Evolutionary conservation across 2,329 filamentous ascomycete genomes (phyloP).

Genomic region (Epicoccum sorghinum): DNA sequence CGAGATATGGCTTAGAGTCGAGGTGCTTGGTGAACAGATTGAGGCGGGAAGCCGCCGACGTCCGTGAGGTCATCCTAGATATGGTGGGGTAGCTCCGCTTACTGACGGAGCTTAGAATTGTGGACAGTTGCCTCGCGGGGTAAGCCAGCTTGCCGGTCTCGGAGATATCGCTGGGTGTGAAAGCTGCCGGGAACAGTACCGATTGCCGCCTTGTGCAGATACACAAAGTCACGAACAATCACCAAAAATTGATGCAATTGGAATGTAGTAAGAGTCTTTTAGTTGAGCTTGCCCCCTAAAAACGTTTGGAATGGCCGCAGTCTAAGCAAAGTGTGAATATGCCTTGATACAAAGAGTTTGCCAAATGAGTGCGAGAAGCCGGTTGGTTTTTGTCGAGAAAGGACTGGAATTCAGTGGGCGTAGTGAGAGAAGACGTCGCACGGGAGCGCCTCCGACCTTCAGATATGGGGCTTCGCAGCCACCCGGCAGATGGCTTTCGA

Average conservation of each 20-base stretch:
- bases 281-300: neutral
- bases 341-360: neutral
- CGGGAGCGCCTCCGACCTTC: conserved; percentile 8
- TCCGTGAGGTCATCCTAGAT: conserved; percentile 41
- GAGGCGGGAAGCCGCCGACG: conserved; percentile 57
- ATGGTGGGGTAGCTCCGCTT: conserved; percentile 40
- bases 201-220: conserved; percentile 14
- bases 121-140: conserved; percentile 30
- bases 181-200: conserved; percentile 10
- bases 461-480: neutral
- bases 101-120: conserved; percentile 8
- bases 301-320: neutral
- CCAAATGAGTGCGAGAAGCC: conserved; percentile 6
- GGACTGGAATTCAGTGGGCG: conserved; percentile 3
- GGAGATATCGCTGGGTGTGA: conserved; percentile 21
- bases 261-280: neutral
- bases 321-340: neutral
- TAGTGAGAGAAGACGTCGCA: neutral
- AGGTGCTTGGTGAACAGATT: conserved; percentile 68
- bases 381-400: neutral
- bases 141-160: conserved; percentile 45
- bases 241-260: neutral
- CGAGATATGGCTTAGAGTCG: conserved; percentile 60
- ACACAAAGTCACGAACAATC: neutral
- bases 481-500: conserved; percentile 13